Conservation (phyloP, 768 basidiomycete genomes). For the Mycena galericulata region DNA sequence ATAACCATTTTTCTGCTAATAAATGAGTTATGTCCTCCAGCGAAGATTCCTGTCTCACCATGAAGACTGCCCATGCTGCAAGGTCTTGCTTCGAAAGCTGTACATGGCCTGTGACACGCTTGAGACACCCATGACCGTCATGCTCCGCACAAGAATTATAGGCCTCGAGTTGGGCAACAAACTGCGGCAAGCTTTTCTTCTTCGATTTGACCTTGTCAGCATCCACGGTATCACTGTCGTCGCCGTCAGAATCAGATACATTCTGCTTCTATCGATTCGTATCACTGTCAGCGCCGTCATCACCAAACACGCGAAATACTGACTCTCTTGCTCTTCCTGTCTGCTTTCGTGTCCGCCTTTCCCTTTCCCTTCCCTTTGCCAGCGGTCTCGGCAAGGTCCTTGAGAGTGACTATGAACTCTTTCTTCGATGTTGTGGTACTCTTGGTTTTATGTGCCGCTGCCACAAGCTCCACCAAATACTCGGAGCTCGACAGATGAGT, state of each 20-base stretch:
- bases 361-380: background rate
- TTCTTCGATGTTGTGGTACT: background rate
- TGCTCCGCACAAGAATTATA: constrained; percentile 5
- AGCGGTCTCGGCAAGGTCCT: background rate
- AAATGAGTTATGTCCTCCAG: background rate
- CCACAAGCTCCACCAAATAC: background rate
- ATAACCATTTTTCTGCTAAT: constrained; percentile 5
- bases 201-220: background rate
- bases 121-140: background rate
- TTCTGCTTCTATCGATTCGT: background rate
- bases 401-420: background rate
- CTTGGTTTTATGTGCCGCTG: background rate
- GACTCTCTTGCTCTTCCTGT: constrained; percentile 2
- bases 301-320: background rate
- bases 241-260: background rate
- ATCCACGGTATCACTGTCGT: background rate
- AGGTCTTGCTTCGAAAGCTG: constrained; percentile 8
- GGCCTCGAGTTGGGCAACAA: background rate
- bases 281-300: background rate
- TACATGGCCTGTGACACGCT: constrained; percentile 1
- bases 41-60: background rate
- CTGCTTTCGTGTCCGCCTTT: background rate
- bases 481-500: background rate
- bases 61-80: background rate
- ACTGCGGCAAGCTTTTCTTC: background rate